Evolutionary conservation across 306 rosid genomes (phyloP).

Genomic region (Adenanthera pavonina): DNA sequence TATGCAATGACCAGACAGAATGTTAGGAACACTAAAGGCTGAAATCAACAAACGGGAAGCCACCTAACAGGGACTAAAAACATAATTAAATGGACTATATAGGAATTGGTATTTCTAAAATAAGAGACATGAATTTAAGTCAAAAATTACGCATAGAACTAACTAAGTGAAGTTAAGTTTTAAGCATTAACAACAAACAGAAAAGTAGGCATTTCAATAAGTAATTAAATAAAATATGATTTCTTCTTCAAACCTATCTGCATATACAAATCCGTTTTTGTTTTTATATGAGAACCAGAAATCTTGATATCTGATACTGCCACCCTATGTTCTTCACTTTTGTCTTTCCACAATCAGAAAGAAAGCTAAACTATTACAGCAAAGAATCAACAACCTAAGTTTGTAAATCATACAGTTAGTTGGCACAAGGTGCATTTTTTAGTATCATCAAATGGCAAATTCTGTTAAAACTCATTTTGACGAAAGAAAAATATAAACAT

Average conservation of each 20-base stretch:
- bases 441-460: conserved; percentile 5
- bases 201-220: background rate
- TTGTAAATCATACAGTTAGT: conserved; percentile 14
- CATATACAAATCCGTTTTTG: conserved; percentile 11
- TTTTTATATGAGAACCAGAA: conserved; percentile 19
- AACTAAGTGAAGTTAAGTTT: background rate
- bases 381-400: conserved; percentile 1
- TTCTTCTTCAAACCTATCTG: background rate
- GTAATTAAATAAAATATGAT: conserved; percentile 10
- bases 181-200: background rate
- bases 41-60: no score
- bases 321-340: background rate
- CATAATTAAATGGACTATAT: no score
- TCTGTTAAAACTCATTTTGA: background rate
- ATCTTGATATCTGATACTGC: conserved; percentile 1
- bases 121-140: background rate
- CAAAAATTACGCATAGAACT: background rate
- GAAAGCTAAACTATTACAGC: conserved; percentile 6
- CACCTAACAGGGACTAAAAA: no score
- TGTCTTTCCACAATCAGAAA: conserved; percentile 1
- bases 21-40: no score
- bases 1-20: background rate
- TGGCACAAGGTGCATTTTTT: conserved; percentile 5
- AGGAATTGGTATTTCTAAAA: conserved; percentile 14
- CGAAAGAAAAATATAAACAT: background rate